phyloP scores from a whole-genome alignment of 2,329 filamentous ascomycete genomes.

The Cladosporium sp. region DNA sequence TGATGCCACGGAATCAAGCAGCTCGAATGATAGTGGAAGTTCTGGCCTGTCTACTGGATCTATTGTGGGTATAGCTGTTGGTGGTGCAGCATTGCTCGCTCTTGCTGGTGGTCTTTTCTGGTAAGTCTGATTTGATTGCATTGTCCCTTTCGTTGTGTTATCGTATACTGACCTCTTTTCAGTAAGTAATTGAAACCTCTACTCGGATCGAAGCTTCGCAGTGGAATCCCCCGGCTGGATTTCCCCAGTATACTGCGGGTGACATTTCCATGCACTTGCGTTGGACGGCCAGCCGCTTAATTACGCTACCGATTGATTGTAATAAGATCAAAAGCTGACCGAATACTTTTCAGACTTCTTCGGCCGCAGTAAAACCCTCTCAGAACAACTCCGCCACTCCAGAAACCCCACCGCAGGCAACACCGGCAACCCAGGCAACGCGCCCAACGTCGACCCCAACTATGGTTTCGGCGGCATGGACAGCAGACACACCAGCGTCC shows the following conservation, averaged over 20 bases:
- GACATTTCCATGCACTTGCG: not conserved
- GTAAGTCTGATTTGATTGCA: not conserved
- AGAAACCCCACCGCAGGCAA: not conserved
- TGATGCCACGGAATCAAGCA: constrained; percentile 21
- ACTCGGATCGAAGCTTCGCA: not conserved
- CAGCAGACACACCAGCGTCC: constrained; percentile 18
- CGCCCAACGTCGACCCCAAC: not conserved
- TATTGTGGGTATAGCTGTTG: constrained; percentile 60
- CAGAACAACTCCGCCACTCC: constrained; percentile 23
- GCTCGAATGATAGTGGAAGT: constrained; percentile 13
- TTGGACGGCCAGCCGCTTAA: not conserved
- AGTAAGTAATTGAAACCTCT: constrained; percentile 5
- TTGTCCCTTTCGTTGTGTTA: too few relatives aligned
- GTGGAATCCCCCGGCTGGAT: not conserved
- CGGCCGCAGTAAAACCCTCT: constrained; percentile 45
- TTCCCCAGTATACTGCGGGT: not conserved
- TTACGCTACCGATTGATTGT: not conserved
- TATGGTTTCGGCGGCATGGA: not conserved
- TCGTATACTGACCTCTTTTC: not conserved
- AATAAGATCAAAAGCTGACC: not conserved
- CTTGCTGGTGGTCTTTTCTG: constrained; percentile 64
- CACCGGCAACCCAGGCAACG: constrained; percentile 20
- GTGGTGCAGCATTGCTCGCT: constrained; percentile 63
- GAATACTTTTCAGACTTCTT: constrained; percentile 50
- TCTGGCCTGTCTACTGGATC: constrained; percentile 41